Conservation (phyloP, 768 basidiomycete species). For the Lactarius sp. region DNA sequence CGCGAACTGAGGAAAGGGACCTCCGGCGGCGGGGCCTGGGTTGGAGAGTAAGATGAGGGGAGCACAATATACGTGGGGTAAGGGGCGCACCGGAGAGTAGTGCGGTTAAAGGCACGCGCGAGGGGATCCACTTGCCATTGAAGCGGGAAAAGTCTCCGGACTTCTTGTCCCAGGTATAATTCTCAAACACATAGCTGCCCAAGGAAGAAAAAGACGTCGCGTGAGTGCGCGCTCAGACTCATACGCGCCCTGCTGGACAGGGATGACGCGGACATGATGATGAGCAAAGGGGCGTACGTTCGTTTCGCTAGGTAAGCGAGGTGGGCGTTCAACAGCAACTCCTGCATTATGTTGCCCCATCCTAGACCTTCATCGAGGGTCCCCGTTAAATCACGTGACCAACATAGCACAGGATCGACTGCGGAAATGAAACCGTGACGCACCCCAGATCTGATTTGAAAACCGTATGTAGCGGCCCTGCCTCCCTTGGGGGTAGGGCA, state of each 20-base stretch:
- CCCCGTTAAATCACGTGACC: not conserved
- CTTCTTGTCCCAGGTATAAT: conserved; percentile 51
- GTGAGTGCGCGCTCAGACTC: not conserved
- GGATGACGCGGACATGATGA: too few relatives aligned
- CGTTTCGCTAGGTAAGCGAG: conserved; percentile 37
- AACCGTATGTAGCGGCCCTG: conserved; percentile 21
- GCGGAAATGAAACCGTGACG: too few relatives aligned
- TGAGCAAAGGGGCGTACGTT: conserved; percentile 37
- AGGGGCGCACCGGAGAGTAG: conserved; percentile 42
- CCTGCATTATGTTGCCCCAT: conserved; percentile 54
- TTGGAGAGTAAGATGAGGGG: not conserved
- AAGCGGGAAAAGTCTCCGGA: conserved; percentile 38
- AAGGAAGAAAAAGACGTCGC: not conserved
- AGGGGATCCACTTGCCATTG: conserved; percentile 47
- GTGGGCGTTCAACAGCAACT: not conserved
- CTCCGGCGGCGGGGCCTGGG: conserved; percentile 41
- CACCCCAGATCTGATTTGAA: conserved; percentile 16
- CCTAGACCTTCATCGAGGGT: conserved; percentile 39
- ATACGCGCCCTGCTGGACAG: too few relatives aligned
- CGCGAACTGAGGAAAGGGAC: conserved; percentile 34
- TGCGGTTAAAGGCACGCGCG: conserved; percentile 50
- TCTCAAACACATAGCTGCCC: conserved; percentile 47
- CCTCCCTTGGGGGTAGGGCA: conserved; percentile 22
- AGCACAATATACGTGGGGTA: not conserved
- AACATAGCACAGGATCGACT: not conserved